Evolutionary conservation across 2,329 filamentous ascomycete genomes (phyloP), one percentile per base, ranked within the genome.

Genomic region (Dryadomyces sulphureus): DNA sequence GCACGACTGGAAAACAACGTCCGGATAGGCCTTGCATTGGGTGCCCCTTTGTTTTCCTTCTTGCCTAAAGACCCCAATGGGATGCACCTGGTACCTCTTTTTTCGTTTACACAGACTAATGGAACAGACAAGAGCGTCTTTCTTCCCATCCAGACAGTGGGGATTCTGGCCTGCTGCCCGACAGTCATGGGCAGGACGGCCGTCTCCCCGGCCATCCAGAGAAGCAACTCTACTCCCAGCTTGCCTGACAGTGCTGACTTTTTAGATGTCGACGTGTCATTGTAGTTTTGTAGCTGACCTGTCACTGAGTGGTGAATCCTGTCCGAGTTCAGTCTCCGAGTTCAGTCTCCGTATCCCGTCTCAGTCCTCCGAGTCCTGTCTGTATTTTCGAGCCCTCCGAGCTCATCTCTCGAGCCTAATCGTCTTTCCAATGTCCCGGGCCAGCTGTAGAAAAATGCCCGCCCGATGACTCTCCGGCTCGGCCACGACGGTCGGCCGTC

Each of bases 401-500:
- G 4, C 24, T 19, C 38, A 36, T 9, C 35, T 20, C 38, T 43
- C 34, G 11, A 55, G 45, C 1, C 62, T 64, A 49, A 78, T 65
- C 54, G 68, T 73, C 1, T 52, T 56, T 14, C 60, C 65, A 25
- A 82, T 65, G 22, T 64, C 60, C 46, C 72, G 66, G 1, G 85
- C 85, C 58, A 94, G 79, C 17, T 69, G 66, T 48, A 81, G 63
- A 59, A 95, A 98, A 1, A 79, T 77, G 45, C 69, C 65, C 1
- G 84, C 81, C 54, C 85, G 76, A 27, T 75, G 71, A 54, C 86
- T 88, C 1, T 78, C 70, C 7, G 90, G 87, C 60, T 94, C 86
- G 1, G 86, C 76, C 2, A 94, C 87, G 0, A 96, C 84, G 1
- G 89, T 95, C 4, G 92, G 92, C 61, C 83, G 87, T 1, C 92